Percentiles rank a stretch among this genome's conserved stretches.
These are phyloP conservation scores for Plasmodium fragile DNA, from an alignment of 169 alveolate species.

Conservation along the genomic window DNA sequence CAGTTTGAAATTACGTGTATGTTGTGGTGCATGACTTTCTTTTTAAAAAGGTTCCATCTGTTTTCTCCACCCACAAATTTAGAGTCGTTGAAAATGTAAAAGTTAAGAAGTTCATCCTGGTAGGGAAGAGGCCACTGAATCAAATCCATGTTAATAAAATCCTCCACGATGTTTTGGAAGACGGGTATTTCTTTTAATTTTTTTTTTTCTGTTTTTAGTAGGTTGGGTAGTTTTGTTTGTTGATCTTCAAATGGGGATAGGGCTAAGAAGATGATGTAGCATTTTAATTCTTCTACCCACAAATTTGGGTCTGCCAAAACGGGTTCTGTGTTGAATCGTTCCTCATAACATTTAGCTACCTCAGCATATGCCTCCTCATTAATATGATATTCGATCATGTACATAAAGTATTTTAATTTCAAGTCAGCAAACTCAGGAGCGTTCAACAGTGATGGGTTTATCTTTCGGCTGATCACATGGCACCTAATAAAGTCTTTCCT, in stretches of 20 bases:
- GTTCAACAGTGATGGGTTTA: constrained; percentile 78
- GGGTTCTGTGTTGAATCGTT: constrained; percentile 44
- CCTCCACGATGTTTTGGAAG: constrained; percentile 70
- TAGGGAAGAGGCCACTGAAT: constrained; percentile 78
- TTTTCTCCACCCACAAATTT: constrained; percentile 70
- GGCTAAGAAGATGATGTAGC: constrained; percentile 43
- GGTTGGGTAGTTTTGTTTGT: constrained; percentile 49
- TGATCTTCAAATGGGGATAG: constrained; percentile 69
- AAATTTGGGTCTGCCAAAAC: constrained; percentile 23
- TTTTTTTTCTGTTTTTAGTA: constrained; percentile 68
- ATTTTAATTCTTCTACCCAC: constrained; percentile 67
- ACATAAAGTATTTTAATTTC: constrained; percentile 79
- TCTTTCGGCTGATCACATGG: constrained; percentile 82
- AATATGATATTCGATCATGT: constrained; percentile 83
- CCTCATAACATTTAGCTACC: constrained; percentile 79
- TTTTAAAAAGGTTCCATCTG: constrained; percentile 74
- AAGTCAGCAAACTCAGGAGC: constrained; percentile 72
- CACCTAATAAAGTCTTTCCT: constrained; percentile 84
- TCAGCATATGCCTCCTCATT: constrained; percentile 79
- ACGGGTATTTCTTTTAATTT: constrained; percentile 78
- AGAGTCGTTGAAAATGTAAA: constrained; percentile 49
- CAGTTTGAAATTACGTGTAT: constrained; percentile 79
- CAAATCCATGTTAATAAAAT: constrained; percentile 79
- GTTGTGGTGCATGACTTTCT: constrained; percentile 87
- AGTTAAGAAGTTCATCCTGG: constrained; percentile 44